Conservation (phyloP, 345 rosid species). For the Geranium rotundifolium region DNA sequence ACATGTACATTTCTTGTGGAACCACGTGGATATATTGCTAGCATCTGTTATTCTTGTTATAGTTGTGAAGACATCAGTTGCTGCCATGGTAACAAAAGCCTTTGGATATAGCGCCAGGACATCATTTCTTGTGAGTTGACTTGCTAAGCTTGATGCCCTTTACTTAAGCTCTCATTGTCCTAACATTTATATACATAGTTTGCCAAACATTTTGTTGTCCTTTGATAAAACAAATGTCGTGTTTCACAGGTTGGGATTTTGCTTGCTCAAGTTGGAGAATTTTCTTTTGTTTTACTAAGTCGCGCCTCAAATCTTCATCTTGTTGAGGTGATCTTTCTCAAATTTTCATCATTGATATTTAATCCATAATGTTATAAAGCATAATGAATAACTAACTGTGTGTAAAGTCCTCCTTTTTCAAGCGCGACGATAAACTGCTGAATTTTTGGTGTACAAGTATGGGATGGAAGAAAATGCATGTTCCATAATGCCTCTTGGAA, state of each 20-base stretch:
- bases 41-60: slow-evolving; percentile 90
- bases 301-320: slow-evolving; percentile 94
- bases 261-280: slow-evolving; percentile 99
- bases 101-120: slow-evolving; percentile 76
- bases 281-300: slow-evolving; percentile 87
- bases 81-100: slow-evolving; percentile 52
- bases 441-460: background rate
- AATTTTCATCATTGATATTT: background rate
- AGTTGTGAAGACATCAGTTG: slow-evolving; percentile 81
- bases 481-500: no score
- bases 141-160: slow-evolving; percentile 7
- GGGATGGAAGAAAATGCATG: background rate
- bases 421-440: background rate
- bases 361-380: background rate
- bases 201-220: background rate
- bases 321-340: slow-evolving; percentile 48
- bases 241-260: slow-evolving; percentile 65
- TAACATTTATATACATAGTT: background rate
- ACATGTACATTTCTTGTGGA: slow-evolving; percentile 95
- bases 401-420: background rate
- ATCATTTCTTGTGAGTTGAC: slow-evolving; percentile 72
- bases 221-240: background rate
- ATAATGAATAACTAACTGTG: no score
- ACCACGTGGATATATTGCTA: slow-evolving; percentile 89
- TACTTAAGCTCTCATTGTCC: background rate